Conservation (phyloP, 106 monocot species). For the Dioscorea alata region DNA sequence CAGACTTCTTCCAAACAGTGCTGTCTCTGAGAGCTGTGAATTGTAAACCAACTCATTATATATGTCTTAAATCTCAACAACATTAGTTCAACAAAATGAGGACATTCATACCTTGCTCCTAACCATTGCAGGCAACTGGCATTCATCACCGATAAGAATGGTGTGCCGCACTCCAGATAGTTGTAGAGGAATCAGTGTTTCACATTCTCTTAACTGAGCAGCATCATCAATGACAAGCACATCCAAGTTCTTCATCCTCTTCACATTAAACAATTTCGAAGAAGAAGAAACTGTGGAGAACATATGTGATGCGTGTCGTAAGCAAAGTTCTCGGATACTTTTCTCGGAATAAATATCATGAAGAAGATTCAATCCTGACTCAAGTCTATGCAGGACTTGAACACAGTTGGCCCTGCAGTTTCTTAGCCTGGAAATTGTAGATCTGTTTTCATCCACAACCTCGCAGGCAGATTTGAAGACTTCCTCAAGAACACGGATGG, state of each 20-base stretch:
- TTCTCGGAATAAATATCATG: neutral
- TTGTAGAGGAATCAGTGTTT: slow-evolving; percentile 27
- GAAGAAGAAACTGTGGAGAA: slow-evolving; percentile 32
- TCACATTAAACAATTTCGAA: slow-evolving; percentile 7
- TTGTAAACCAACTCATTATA: neutral
- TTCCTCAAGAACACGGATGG: slow-evolving; percentile 5
- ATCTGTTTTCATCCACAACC: neutral
- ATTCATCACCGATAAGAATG: slow-evolving; percentile 29
- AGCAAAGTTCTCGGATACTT: slow-evolving; percentile 3
- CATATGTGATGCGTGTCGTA: slow-evolving; percentile 3
- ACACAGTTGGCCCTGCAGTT: slow-evolving; percentile 1
- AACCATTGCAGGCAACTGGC: slow-evolving; percentile 33
- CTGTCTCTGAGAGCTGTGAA: slow-evolving; percentile 5
- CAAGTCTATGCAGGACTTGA: slow-evolving; percentile 2
- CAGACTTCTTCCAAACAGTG: slow-evolving; percentile 15
- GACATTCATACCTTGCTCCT: slow-evolving; percentile 14
- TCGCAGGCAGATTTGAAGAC: neutral
- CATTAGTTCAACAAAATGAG: neutral
- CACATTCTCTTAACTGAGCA: slow-evolving; percentile 39
- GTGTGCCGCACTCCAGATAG: slow-evolving; percentile 18
- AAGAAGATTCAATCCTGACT: neutral
- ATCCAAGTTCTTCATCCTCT: neutral
- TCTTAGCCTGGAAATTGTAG: neutral
- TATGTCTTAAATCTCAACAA: neutral
- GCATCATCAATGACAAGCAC: slow-evolving; percentile 45